Evolutionary conservation across 345 rosid genomes (phyloP).

Genomic region (Odontarrhena argentea): DNA sequence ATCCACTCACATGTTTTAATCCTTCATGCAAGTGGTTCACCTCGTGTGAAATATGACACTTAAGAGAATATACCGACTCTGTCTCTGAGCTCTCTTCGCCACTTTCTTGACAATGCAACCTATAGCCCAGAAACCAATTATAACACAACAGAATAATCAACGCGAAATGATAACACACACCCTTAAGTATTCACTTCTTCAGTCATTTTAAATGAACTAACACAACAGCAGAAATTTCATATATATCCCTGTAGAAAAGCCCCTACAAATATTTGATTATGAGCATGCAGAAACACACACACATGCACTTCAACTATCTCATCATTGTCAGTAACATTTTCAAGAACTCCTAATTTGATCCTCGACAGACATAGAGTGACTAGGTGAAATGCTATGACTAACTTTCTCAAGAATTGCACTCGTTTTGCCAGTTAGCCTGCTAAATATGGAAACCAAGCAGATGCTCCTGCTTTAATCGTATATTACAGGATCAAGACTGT

Average conservation of each 20-base stretch:
- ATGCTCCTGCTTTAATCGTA: neutral
- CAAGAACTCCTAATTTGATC: neutral
- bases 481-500: neutral
- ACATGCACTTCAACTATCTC: neutral
- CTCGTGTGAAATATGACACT: conserved; percentile 97
- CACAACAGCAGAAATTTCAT: neutral
- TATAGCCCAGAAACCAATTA: conserved; percentile 35
- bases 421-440: neutral
- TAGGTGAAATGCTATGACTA: neutral
- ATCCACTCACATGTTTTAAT: conserved; percentile 72
- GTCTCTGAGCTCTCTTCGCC: conserved; percentile 56
- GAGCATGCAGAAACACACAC: conserved; percentile 2
- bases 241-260: conserved; percentile 12
- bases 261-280: conserved; percentile 2
- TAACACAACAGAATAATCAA: neutral
- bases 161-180: neutral
- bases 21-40: conserved; percentile 99
- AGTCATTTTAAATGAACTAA: conserved; percentile 8
- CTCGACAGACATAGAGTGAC: conserved; percentile 2
- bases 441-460: conserved; percentile 18
- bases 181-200: conserved; percentile 10
- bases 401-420: neutral
- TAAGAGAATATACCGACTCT: conserved; percentile 84
- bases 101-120: conserved; percentile 92
- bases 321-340: conserved; percentile 4